These are phyloP conservation scores for Salicornia ramosissima DNA, from an alignment of 148 eudicot species.

Conservation along the genomic window DNA sequence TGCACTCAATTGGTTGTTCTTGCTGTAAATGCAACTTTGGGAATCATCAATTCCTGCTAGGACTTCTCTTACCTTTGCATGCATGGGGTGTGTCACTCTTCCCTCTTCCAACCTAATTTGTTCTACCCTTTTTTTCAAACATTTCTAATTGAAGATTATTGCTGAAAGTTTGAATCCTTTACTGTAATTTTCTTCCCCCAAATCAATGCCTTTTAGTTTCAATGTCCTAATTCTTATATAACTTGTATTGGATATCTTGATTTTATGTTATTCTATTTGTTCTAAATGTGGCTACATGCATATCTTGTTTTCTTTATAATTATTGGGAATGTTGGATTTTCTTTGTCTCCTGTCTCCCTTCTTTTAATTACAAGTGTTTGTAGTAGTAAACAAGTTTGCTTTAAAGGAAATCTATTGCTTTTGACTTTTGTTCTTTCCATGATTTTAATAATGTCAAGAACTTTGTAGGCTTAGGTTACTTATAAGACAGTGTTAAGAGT, in stretches of 20 bases:
- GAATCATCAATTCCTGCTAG: constrained; percentile 29
- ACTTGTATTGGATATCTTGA: not conserved
- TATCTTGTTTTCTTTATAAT: not conserved
- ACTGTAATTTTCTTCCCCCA: not conserved
- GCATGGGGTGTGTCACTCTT: constrained; percentile 55
- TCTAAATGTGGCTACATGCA: not conserved
- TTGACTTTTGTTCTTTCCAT: too few relatives aligned
- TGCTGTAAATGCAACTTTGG: constrained; percentile 14
- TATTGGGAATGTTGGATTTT: not conserved
- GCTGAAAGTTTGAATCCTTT: constrained; percentile 13
- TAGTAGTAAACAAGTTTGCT: too few relatives aligned
- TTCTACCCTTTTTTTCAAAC: not conserved
- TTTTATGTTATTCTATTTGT: not conserved
- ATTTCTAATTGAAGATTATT: not conserved
- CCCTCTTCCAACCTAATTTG: not conserved
- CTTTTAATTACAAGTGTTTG: too few relatives aligned
- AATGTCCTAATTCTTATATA: not conserved
- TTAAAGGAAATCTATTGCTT: too few relatives aligned
- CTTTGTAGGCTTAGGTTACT: constrained; percentile 11
- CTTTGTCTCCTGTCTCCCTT: too few relatives aligned
- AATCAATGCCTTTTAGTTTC: not conserved
- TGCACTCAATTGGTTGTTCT: constrained; percentile 1
- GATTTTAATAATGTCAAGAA: not conserved
- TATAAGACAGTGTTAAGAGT: constrained; percentile 1
- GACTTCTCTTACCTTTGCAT: constrained; percentile 44